Percentiles rank a stretch among this genome's conserved stretches.
phyloP scores from a whole-genome alignment of 306 rosid species.

The Malus sylvestris region DNA sequence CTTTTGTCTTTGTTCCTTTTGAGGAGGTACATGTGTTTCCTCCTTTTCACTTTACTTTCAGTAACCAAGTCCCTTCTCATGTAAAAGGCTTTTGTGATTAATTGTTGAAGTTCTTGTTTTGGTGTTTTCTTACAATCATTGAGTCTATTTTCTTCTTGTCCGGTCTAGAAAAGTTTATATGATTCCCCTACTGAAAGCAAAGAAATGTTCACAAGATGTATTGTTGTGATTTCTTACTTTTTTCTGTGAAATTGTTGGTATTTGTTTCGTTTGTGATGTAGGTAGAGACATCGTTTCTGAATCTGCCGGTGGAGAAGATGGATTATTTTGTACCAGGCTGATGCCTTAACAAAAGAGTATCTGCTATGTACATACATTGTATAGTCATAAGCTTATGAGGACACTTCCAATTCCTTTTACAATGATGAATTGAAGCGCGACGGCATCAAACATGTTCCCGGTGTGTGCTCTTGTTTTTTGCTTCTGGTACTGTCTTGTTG shows the following conservation, averaged over 20 bases:
- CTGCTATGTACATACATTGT: constrained; percentile 38
- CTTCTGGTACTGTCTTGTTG: background rate
- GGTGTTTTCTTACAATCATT: too few species aligned
- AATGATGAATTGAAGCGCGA: background rate
- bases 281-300: constrained; percentile 79
- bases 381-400: background rate
- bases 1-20: constrained; percentile 85
- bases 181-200: background rate
- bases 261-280: constrained; percentile 14
- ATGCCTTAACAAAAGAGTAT: background rate
- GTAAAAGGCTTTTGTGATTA: background rate
- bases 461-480: background rate
- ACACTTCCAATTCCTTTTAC: constrained; percentile 1
- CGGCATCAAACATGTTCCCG: background rate
- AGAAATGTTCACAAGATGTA: background rate
- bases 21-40: constrained; percentile 49
- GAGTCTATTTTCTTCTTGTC: background rate
- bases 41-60: background rate
- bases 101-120: too few species aligned
- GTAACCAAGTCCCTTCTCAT: background rate
- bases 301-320: constrained; percentile 92
- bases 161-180: background rate
- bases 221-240: background rate
- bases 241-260: background rate
- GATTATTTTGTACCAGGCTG: constrained; percentile 86